These are phyloP conservation scores for Aphanomyces stellatus DNA, from an alignment of 352 stramenopile genomes.

Conservation along the genomic window DNA sequence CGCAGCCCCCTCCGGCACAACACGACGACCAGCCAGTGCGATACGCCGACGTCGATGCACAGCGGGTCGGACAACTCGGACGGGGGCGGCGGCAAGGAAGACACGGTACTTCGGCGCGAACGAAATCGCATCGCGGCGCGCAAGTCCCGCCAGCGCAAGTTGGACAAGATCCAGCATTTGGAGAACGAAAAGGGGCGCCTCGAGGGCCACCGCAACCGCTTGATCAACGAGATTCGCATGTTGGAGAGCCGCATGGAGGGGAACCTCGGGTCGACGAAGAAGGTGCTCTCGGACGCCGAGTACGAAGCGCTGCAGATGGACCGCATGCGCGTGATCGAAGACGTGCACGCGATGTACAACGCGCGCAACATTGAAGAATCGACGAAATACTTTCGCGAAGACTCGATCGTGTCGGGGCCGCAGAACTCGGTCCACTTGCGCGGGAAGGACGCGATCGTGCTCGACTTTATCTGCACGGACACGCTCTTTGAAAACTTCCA, in stretches of 20 bases:
- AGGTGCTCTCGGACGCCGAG: constrained; percentile 73
- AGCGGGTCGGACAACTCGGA: constrained; percentile 62
- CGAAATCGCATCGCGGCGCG: constrained; percentile 76
- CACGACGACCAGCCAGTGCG: constrained; percentile 23
- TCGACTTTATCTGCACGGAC: constrained; percentile 82
- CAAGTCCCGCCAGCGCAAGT: constrained; percentile 75
- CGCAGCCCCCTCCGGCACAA: neutral
- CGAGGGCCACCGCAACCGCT: constrained; percentile 79
- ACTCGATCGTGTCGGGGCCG: constrained; percentile 78
- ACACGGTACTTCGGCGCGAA: constrained; percentile 73
- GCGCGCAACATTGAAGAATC: constrained; percentile 63
- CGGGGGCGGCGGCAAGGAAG: constrained; percentile 30
- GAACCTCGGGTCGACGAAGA: constrained; percentile 24
- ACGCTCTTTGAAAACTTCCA: constrained; percentile 72
- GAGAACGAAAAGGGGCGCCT: constrained; percentile 84
- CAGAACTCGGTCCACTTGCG: constrained; percentile 81
- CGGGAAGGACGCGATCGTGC: constrained; percentile 71
- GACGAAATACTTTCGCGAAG: constrained; percentile 75
- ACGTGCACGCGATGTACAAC: constrained; percentile 74
- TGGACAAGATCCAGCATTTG: constrained; percentile 80
- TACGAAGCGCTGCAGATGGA: constrained; percentile 66
- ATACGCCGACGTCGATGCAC: constrained; percentile 55
- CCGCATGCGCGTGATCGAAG: constrained; percentile 74
- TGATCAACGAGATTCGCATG: constrained; percentile 77
- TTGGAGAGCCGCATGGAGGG: constrained; percentile 38